A percentile compares a stretch with the other conserved stretches of the same genome.
These are phyloP conservation scores for Rhizopus arrhizus DNA, from an alignment of 371 early-diverging fungal species.

Conservation along the genomic window DNA sequence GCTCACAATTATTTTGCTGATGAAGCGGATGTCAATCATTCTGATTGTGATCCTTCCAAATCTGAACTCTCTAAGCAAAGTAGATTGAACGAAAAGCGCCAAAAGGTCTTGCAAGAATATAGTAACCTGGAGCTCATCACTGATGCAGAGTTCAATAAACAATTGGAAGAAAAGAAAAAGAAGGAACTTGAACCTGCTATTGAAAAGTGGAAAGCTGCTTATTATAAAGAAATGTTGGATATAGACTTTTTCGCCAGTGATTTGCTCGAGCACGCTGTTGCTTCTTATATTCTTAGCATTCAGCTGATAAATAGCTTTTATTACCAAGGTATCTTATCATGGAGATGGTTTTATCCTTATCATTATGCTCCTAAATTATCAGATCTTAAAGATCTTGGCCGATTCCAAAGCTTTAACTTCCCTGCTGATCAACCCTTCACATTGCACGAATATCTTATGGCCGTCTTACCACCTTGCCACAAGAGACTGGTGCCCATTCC, in stretches of 20 bases:
- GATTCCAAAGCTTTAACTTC: conserved; percentile 68
- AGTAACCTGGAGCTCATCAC: conserved; percentile 65
- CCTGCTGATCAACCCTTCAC: conserved; percentile 84
- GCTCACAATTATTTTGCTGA: background rate
- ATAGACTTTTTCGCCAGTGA: conserved; percentile 55
- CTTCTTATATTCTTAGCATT: conserved; percentile 87
- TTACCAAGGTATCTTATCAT: conserved; percentile 91
- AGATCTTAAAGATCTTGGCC: conserved; percentile 59
- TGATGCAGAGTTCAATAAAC: conserved; percentile 48
- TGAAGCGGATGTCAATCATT: background rate
- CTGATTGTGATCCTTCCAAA: background rate
- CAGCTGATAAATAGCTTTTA: conserved; percentile 98
- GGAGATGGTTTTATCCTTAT: conserved; percentile 99
- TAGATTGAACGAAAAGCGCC: conserved; percentile 30
- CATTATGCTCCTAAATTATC: conserved; percentile 98
- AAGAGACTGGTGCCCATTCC: conserved; percentile 76
- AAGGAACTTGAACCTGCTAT: conserved; percentile 58
- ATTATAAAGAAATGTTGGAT: conserved; percentile 76
- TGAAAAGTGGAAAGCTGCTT: conserved; percentile 68
- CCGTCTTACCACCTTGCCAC: conserved; percentile 92
- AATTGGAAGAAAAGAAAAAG: conserved; percentile 55
- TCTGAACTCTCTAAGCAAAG: background rate
- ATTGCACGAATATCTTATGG: conserved; percentile 98
- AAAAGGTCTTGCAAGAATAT: conserved; percentile 66
- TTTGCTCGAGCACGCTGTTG: conserved; percentile 66